phyloP scores from a whole-genome alignment of 75 land plant species.

The Cupressus sempervirens region DNA sequence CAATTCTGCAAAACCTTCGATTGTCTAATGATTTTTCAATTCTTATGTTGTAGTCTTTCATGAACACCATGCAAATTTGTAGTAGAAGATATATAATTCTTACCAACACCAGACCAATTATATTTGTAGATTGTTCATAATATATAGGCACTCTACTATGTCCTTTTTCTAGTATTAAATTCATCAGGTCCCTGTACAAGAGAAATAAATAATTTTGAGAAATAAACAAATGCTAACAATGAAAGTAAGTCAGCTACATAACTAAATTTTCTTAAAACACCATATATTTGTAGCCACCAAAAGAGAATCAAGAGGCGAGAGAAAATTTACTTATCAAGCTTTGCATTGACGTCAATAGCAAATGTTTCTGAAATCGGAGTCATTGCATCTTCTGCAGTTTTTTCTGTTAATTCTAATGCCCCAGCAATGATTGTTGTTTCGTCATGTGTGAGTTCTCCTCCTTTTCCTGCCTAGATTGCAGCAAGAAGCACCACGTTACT shows the following conservation, averaged over 20 bases:
- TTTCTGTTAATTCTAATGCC: constrained; percentile 82
- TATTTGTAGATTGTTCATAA: constrained; percentile 73
- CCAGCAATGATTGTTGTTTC: constrained; percentile 99
- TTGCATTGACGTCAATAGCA: constrained; percentile 85
- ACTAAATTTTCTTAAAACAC: not conserved
- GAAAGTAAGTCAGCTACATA: not conserved
- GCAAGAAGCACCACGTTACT: not conserved
- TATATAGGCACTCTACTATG: constrained; percentile 83
- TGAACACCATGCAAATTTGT: not conserved
- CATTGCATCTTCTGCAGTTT: constrained; percentile 91
- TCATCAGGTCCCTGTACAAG: constrained; percentile 44
- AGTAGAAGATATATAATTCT: not conserved
- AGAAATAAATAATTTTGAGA: not conserved
- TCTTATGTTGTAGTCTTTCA: not conserved
- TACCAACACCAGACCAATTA: constrained; percentile 91
- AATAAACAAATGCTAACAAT: not conserved
- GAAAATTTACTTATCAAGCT: constrained; percentile 60
- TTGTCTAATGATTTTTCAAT: not conserved
- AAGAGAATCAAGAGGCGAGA: not conserved
- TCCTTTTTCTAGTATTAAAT: constrained; percentile 52
- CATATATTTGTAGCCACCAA: not conserved
- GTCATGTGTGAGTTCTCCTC: constrained; percentile 97
- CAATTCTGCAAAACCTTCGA: not conserved
- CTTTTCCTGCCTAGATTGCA: constrained; percentile 86
- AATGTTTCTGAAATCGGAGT: constrained; percentile 85